phyloP scores from a whole-genome alignment of 148 eudicot species.

The Amaranthus cruentus region DNA sequence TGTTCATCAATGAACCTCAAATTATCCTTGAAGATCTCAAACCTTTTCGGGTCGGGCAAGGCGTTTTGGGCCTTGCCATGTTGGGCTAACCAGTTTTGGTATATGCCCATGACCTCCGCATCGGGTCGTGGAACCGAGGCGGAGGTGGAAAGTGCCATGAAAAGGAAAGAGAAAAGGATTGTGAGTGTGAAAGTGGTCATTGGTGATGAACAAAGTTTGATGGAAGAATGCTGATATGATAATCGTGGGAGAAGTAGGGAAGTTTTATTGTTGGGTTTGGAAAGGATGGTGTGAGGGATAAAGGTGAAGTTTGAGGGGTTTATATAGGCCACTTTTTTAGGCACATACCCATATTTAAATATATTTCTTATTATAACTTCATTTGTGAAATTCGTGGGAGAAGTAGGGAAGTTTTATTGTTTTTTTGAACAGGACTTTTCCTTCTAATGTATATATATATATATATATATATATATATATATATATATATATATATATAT shows the following conservation, averaged over 20 bases:
- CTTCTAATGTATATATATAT: too few relatives aligned
- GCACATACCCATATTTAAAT: too few relatives aligned
- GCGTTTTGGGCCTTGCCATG: slow-evolving; percentile 70
- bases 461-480: too few relatives aligned
- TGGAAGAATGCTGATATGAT: background rate
- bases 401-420: too few relatives aligned
- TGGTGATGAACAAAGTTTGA: background rate
- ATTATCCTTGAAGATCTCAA: slow-evolving; percentile 67
- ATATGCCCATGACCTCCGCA: slow-evolving; percentile 47
- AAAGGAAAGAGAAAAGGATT: slow-evolving; percentile 23
- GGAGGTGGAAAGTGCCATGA: slow-evolving; percentile 24
- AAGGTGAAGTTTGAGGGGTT: slow-evolving; percentile 13
- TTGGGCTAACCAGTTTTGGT: slow-evolving; percentile 54
- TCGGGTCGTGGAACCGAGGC: slow-evolving; percentile 28
- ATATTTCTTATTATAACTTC: too few relatives aligned
- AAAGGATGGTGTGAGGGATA: slow-evolving; percentile 7
- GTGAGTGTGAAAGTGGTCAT: background rate
- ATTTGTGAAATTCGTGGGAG: too few relatives aligned
- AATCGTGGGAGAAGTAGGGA: background rate
- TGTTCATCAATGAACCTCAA: slow-evolving; percentile 69
- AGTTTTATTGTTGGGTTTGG: slow-evolving; percentile 8
- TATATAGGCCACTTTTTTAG: slow-evolving; percentile 26
- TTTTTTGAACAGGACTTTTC: too few relatives aligned
- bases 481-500: too few relatives aligned
- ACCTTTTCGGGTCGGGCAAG: slow-evolving; percentile 36